Evolutionary conservation across 805 yeast genomes (phyloP), one percentile per base, ranked within the genome.

Genomic region (Torulaspora franciscae): DNA sequence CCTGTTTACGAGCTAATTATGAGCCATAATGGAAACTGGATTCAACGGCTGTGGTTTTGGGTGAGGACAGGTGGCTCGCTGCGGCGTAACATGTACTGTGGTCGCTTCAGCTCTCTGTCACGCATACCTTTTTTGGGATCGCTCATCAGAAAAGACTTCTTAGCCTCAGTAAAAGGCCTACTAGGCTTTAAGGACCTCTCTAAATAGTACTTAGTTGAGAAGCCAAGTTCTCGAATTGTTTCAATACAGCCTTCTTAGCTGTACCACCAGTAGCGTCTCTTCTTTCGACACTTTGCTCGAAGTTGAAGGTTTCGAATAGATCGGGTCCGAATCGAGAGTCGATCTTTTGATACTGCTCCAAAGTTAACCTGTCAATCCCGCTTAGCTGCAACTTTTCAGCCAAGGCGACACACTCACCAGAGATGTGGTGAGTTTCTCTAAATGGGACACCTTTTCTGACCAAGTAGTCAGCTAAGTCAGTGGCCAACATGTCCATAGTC

Each of bases 401-500:
- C 36, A 70, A 67, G 51, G 95, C 81, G 37, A 93, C 99, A 71
- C 97, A 93, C 67, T 89, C 96, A 46, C 99, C 99, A 6, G 97
- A 88, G 50, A 93, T 93, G 67, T 93, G 98, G 71, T 93, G 99
- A 1, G 99, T 93, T 70, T 93, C 98, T 74, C 99, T 87, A 73
- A 93, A 93, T 46, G 99, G 99, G 54, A 93, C 99, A 49, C 99
- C 99, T 67, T 84, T 90, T 72, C 96, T 83, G 41, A 93, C 99
- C 54, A 93, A 75, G 67, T 93, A 93, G 67, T 93, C 99, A 32
- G 99, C 99, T 57, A 93, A 76, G 66, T 93, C 99, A 26, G 99
- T 93, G 15, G 99, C 99, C 58, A 93, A 77, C 99, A 93, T 93
- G 69, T 93, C 99, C 95, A 91, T 91, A 24, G 98, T 90, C 58